Conservation (phyloP, 163 green algal species). For the Volvox carteri region DNA sequence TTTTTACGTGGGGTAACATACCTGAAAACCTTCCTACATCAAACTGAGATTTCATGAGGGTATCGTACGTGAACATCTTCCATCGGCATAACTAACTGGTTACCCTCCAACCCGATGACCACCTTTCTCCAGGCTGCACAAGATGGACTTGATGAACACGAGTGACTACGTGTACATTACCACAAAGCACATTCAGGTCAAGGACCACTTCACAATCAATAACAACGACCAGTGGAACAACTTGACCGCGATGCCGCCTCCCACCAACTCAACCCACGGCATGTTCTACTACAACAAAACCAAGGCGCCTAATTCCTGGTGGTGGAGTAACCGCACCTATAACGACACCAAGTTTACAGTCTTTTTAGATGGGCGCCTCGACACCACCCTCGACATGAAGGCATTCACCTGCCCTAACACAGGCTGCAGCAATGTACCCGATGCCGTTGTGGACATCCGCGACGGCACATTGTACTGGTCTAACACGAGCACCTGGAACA, state of each 20-base stretch:
- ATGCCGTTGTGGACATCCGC: slow-evolving; percentile 46
- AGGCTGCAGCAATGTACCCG: slow-evolving; percentile 51
- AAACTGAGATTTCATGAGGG: too few relatives aligned
- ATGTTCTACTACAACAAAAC: slow-evolving; percentile 63
- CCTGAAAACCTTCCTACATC: too few relatives aligned
- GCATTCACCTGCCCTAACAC: slow-evolving; percentile 36
- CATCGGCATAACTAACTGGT: too few relatives aligned
- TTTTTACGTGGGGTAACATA: too few relatives aligned
- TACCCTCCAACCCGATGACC: neutral
- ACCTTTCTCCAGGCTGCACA: slow-evolving; percentile 50
- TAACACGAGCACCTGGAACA: slow-evolving; percentile 63
- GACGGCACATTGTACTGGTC: slow-evolving; percentile 66
- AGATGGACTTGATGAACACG: slow-evolving; percentile 62
- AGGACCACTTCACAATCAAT: slow-evolving; percentile 63
- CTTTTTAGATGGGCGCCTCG: neutral
- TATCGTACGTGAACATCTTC: too few relatives aligned
- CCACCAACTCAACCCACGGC: slow-evolving; percentile 25
- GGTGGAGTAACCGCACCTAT: slow-evolving; percentile 65
- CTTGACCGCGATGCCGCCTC: slow-evolving; percentile 27
- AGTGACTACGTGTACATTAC: slow-evolving; percentile 53
- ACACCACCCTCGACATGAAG: slow-evolving; percentile 1
- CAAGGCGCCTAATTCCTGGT: slow-evolving; percentile 53
- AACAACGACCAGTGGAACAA: neutral
- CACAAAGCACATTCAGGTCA: slow-evolving; percentile 49
- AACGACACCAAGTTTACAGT: slow-evolving; percentile 45